Evolutionary conservation across 257 asterid genomes (phyloP), one percentile per base, ranked within the genome.

Genomic region (Nicotiana obtusifolia): DNA sequence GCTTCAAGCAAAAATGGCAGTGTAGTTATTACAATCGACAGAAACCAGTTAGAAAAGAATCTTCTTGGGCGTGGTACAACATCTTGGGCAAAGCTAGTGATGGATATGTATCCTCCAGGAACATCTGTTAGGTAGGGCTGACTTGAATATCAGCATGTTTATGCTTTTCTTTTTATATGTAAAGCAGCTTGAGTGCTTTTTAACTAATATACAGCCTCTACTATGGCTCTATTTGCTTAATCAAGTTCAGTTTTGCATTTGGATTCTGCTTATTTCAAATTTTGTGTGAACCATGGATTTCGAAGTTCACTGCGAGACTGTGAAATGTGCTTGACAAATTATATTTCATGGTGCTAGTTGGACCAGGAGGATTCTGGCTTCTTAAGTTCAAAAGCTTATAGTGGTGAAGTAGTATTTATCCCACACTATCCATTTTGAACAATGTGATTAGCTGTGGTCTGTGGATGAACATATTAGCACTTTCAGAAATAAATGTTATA

Each of bases 21-120:
- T 87, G 92, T 93, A 66, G 87, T 85, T 67, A 87, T 96, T 87
- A 86, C 89, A 35, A 89, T 94, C 80, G 97, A 91, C 78, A 64
- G 80, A 52, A 82, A 81, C 81, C 86, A 83, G 68, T 53, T 80
- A 64, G 92, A 90, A 79, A 89, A 87, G 87, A 91, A 83, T 86
- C 86, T 88, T 83, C 85, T 83, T 30, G 87, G 87, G 81, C 91
- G 87, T 81, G 90, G 90, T 84, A 87, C 93, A 81, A 86, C 93
- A 69, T 88, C 98, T 76, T 96, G 99, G 99, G 87, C 95, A 83
- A 94, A 94, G 90, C 88, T 92, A 81, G 97, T 93, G 83, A 87
- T 94, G 98, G 95, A 90, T 88, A 81, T 96, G 91, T 96, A 91
- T 87, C 95, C 94, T 84, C 93, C 91, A 5, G 98, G 96, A 82